These are phyloP conservation scores for Delitschia confertaspora DNA, from an alignment of 495 filamentous ascomycete genomes.

Conservation along the genomic window DNA sequence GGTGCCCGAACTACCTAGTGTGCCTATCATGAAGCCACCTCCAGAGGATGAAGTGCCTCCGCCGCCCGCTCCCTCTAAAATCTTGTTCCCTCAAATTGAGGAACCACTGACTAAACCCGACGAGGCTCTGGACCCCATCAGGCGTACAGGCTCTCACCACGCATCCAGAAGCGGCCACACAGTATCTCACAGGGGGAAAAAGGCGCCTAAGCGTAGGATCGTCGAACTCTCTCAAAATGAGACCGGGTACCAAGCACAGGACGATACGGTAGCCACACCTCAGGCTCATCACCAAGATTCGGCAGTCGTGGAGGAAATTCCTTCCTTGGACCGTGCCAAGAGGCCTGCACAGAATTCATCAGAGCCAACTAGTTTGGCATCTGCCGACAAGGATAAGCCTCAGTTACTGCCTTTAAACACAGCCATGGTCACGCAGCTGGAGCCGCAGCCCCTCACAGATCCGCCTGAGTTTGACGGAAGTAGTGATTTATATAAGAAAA, in stretches of 20 bases:
- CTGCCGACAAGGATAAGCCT: neutral
- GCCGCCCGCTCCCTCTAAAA: slow-evolving; percentile 8
- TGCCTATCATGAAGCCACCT: slow-evolving; percentile 64
- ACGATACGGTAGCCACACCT: neutral
- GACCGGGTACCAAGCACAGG: neutral
- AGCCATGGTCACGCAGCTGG: neutral
- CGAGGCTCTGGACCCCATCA: slow-evolving; percentile 30
- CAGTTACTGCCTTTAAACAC: slow-evolving; percentile 22
- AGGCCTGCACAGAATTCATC: slow-evolving; percentile 1
- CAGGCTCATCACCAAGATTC: slow-evolving; percentile 32
- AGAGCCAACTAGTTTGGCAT: neutral
- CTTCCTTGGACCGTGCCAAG: slow-evolving; percentile 9
- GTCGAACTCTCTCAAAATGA: slow-evolving; percentile 69
- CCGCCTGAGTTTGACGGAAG: slow-evolving; percentile 53
- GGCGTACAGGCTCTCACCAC: slow-evolving; percentile 16
- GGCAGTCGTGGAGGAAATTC: slow-evolving; percentile 3
- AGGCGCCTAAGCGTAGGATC: slow-evolving; percentile 60
- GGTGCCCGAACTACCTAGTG: slow-evolving; percentile 58
- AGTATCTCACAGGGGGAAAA: slow-evolving; percentile 32
- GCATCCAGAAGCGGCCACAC: slow-evolving; percentile 28
- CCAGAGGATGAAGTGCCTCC: slow-evolving; percentile 39
- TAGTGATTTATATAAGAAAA: slow-evolving; percentile 72
- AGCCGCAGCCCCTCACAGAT: slow-evolving; percentile 2
- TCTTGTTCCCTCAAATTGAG: too few relatives aligned
- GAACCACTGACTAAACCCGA: too few relatives aligned